Conservation (phyloP, 2,329 filamentous ascomycete genomes). For the Drechslerella dactyloides region DNA sequence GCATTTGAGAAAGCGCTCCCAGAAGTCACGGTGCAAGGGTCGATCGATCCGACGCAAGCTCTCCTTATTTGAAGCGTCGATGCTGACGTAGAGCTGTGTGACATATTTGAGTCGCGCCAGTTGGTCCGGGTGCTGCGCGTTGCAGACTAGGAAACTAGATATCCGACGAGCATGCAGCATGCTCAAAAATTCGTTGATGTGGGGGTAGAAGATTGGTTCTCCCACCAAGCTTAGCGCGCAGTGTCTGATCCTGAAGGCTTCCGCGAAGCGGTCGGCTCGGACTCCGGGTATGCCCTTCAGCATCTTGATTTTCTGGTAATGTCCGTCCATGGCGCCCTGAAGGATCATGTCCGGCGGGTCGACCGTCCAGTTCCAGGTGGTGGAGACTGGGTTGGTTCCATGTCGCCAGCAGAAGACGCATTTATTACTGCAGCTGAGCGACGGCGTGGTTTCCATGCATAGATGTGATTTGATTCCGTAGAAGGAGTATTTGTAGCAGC, state of each 20-base stretch:
- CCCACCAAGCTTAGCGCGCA: conserved; percentile 91
- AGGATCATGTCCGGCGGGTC: conserved; percentile 91
- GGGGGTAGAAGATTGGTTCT: conserved; percentile 97
- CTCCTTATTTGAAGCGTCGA: conserved; percentile 90
- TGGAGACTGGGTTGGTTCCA: conserved; percentile 94
- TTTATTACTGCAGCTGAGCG: conserved; percentile 95
- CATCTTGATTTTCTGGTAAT: conserved; percentile 98
- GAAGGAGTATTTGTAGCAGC: conserved; percentile 97
- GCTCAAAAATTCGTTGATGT: conserved; percentile 88
- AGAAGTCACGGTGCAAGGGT: conserved; percentile 93
- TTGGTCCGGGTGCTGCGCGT: conserved; percentile 93
- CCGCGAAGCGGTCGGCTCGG: conserved; percentile 85
- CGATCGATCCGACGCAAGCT: conserved; percentile 86
- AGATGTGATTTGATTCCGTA: conserved; percentile 96
- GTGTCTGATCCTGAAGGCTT: conserved; percentile 91
- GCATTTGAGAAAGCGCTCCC: conserved; percentile 92
- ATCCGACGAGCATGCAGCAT: conserved; percentile 87
- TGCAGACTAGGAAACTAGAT: conserved; percentile 94
- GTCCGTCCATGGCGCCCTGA: conserved; percentile 83
- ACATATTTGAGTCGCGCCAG: conserved; percentile 80
- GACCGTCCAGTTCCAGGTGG: conserved; percentile 94
- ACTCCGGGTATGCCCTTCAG: conserved; percentile 92
- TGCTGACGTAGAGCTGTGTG: conserved; percentile 94
- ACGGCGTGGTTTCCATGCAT: conserved; percentile 98
- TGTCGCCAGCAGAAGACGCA: conserved; percentile 99